phyloP scores from a whole-genome alignment of 371 early-diverging fungal genomes.

The Zychaea mexicana region DNA sequence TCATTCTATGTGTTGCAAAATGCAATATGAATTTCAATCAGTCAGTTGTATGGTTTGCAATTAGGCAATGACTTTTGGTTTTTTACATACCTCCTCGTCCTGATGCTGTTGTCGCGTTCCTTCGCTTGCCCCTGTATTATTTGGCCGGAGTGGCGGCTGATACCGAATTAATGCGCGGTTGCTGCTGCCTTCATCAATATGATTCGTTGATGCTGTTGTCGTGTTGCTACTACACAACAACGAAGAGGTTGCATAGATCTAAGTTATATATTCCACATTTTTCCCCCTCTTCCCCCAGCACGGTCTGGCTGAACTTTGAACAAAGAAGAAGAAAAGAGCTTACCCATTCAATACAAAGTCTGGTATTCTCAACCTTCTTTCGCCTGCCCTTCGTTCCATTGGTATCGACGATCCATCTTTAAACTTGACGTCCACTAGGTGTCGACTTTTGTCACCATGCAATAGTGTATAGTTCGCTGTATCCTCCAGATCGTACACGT shows the following conservation, averaged over 20 bases:
- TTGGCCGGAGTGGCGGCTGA: neutral
- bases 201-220: neutral
- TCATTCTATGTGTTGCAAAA: neutral
- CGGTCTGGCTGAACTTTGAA: no score
- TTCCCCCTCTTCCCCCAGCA: no score
- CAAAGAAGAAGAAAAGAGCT: neutral
- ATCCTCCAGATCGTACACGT: neutral
- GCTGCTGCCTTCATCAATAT: neutral
- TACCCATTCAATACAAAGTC: conserved; percentile 5
- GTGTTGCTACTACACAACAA: neutral
- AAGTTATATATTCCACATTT: neutral
- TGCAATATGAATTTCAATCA: no score
- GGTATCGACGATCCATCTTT: neutral
- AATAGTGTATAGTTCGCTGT: neutral
- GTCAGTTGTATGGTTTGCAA: no score
- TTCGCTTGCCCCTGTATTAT: neutral
- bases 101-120: conserved; percentile 1
- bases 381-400: conserved; percentile 8
- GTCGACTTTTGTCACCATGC: neutral
- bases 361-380: conserved; percentile 6
- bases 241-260: neutral
- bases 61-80: no score
- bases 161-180: neutral
- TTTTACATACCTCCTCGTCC: neutral
- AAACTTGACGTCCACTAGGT: neutral